These are phyloP conservation scores for Aspergillus texensis DNA, from an alignment of 2,329 filamentous ascomycete species.

Conservation along the genomic window DNA sequence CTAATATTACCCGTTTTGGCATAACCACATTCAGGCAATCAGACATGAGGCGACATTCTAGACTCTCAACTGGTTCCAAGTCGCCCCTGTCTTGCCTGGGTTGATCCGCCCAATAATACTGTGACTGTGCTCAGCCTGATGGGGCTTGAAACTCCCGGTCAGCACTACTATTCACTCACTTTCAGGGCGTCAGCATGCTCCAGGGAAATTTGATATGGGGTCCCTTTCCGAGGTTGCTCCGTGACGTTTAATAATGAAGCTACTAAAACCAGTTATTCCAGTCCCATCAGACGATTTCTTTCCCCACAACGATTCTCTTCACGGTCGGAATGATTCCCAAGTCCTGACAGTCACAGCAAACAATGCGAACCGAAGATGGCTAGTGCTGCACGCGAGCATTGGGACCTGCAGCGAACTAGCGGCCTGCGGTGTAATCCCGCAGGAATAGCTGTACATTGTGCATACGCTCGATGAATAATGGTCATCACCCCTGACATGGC, in stretches of 20 bases:
- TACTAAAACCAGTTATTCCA: not conserved
- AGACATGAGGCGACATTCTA: constrained; percentile 17
- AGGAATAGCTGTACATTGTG: constrained; percentile 8
- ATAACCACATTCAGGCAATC: constrained; percentile 5
- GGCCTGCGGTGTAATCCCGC: constrained; percentile 16
- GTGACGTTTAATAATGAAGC: not conserved
- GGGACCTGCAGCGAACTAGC: constrained; percentile 20
- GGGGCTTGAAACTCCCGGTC: not conserved
- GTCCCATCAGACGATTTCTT: not conserved
- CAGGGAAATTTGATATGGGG: not conserved
- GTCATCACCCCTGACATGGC: constrained; percentile 16
- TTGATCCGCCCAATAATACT: not conserved
- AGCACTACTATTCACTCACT: not conserved
- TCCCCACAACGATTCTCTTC: not conserved
- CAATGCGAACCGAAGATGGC: not conserved
- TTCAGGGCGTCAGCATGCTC: not conserved
- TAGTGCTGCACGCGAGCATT: constrained; percentile 17
- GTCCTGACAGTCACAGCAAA: not conserved
- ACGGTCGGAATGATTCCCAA: not conserved
- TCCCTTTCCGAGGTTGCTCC: constrained; percentile 1
- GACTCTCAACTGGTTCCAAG: constrained; percentile 2
- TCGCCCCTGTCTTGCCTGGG: not conserved
- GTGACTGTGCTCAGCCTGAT: not conserved
- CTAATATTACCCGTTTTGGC: constrained; percentile 17
- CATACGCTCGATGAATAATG: constrained; percentile 10